These are phyloP conservation scores for Erodium chrysanthum DNA, from an alignment of 441 rosid genomes.

Conservation along the genomic window DNA sequence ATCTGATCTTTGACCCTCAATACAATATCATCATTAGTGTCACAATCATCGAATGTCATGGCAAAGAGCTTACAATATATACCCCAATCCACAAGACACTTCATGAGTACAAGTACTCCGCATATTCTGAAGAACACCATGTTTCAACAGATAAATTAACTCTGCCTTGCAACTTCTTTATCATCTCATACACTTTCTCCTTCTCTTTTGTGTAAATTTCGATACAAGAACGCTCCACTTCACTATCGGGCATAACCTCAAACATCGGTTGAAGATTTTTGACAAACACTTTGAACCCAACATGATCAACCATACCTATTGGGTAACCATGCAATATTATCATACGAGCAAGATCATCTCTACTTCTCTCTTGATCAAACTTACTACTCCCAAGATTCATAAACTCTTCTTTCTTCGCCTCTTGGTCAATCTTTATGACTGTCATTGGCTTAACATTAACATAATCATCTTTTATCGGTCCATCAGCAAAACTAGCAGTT, in stretches of 20 bases:
- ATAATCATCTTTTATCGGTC: slow-evolving; percentile 52
- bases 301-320: slow-evolving; percentile 70
- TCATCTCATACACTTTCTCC: slow-evolving; percentile 48
- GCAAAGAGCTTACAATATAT: slow-evolving; percentile 78
- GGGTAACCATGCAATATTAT: slow-evolving; percentile 77
- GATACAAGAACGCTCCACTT: slow-evolving; percentile 60
- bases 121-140: slow-evolving; percentile 66
- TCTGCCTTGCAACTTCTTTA: slow-evolving; percentile 61
- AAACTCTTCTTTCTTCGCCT: slow-evolving; percentile 62
- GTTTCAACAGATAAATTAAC: slow-evolving; percentile 68
- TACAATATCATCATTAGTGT: slow-evolving; percentile 53
- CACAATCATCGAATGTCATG: slow-evolving; percentile 58
- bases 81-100: slow-evolving; percentile 75
- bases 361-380: slow-evolving; percentile 73
- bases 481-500: slow-evolving; percentile 50
- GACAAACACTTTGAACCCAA: slow-evolving; percentile 79
- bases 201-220: slow-evolving; percentile 72
- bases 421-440: slow-evolving; percentile 53
- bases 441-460: slow-evolving; percentile 33
- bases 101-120: slow-evolving; percentile 45
- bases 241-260: slow-evolving; percentile 45
- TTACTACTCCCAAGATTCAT: slow-evolving; percentile 51
- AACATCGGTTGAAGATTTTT: slow-evolving; percentile 87
- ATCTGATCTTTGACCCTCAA: slow-evolving; percentile 51
- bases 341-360: slow-evolving; percentile 82